Evolutionary conservation across 257 asterid species (phyloP), one percentile per base, ranked within the genome.

Genomic region (Dorcoceras hygrometricum): DNA sequence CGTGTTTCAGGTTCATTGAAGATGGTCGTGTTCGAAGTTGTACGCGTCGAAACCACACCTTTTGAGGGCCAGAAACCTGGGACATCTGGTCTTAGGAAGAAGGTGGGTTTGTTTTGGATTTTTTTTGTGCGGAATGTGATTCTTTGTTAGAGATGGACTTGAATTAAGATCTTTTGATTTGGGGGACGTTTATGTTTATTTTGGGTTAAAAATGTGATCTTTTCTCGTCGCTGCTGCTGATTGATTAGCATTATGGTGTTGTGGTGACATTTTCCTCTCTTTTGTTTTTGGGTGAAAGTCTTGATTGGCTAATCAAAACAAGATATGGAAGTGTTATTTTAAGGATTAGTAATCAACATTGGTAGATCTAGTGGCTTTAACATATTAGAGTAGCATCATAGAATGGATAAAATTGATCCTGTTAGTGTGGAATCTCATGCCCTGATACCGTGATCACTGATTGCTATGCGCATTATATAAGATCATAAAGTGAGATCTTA

Each of bases 61-160:
- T 72, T 83, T 39, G 97, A 93, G n/a, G 99, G 99, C 24, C 97
- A 93, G 81, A 90, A 90, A 50, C 99, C 97, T 55, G 97, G 99
- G 26, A 93, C 99, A 28, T 93, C 99, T 64, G 97, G 97, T 63
- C 91, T 90, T 36, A 78, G 97, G 71, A 93, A 93, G 84, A 93
- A 90, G 95, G 97, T 93, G 53, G 0, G 14, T 71, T 39, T n/a
- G n/a, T 25, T 32, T 6, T 57, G 51, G 5, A 20, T 71, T 57
- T 0, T 24, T 66, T 19, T 28, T 65, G 66, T 7, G 65, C 58
- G 1, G 66, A 12, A 25, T 61, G 23, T 24, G 24, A 8, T 63
- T 66, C 20, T 18, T 46, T 22, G 23, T 57, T 23, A 57, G 26
- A n/a, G 27, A 39, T 43, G 62, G n/a, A 29, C 39, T 28, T 20